These are phyloP conservation scores for Mucor piriformis DNA, from an alignment of 371 early-diverging fungal species.

Conservation along the genomic window DNA sequence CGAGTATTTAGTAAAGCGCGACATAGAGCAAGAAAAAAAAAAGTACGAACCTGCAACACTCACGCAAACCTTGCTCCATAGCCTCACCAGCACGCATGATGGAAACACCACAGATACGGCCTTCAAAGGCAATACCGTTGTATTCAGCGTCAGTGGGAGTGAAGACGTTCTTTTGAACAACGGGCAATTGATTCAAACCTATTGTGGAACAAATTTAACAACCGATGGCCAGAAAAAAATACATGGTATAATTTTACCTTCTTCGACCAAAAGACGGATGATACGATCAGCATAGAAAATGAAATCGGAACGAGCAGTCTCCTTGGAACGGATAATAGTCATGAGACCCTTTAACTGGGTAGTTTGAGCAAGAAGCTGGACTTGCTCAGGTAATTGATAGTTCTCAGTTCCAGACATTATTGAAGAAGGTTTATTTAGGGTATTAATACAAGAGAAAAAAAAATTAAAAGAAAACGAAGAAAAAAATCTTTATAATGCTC, in stretches of 20 bases:
- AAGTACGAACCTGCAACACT: constrained; percentile 71
- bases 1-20: too few relatives aligned
- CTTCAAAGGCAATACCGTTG: constrained; percentile 79
- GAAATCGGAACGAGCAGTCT: constrained; percentile 86
- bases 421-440: too few relatives aligned
- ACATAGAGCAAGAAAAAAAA: too few relatives aligned
- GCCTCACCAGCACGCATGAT: constrained; percentile 96
- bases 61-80: constrained; percentile 91
- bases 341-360: constrained; percentile 80
- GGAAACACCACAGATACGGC: constrained; percentile 93
- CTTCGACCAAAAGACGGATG: constrained; percentile 90
- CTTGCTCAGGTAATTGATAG: constrained; percentile 62
- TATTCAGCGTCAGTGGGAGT: constrained; percentile 80
- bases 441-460: background rate
- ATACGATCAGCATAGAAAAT: constrained; percentile 94
- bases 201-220: constrained; percentile 1
- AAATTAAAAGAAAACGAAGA: background rate
- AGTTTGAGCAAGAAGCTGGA: constrained; percentile 73
- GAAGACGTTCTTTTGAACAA: constrained; percentile 72
- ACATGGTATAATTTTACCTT: constrained; percentile 52
- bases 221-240: background rate
- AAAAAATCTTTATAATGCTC: background rate
- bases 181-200: constrained; percentile 90
- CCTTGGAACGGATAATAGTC: constrained; percentile 84
- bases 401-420: constrained; percentile 15